These are phyloP conservation scores for Chaetomium olivaceum DNA, from an alignment of 2,329 filamentous ascomycete species.

Conservation along the genomic window DNA sequence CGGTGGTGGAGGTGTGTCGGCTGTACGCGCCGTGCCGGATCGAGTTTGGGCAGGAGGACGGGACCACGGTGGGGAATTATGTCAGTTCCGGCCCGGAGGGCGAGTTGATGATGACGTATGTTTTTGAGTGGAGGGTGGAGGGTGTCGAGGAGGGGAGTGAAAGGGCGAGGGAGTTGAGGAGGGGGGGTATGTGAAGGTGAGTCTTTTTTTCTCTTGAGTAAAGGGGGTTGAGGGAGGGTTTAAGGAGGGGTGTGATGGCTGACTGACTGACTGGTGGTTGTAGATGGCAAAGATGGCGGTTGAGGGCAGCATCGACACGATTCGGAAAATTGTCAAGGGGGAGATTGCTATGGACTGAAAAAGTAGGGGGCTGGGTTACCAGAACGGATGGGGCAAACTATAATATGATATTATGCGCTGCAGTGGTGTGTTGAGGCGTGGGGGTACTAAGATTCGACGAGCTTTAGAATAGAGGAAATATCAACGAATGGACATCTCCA, in stretches of 20 bases:
- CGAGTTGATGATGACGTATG: constrained; percentile 38
- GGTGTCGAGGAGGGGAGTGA: constrained; percentile 31
- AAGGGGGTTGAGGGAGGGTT: not conserved
- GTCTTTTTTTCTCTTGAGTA: not conserved
- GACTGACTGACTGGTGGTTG: not conserved
- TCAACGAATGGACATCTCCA: too few species aligned
- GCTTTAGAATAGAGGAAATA: not conserved
- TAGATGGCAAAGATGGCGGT: constrained; percentile 36
- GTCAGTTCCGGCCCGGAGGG: constrained; percentile 32
- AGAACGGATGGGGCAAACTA: not conserved
- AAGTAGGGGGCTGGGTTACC: not conserved
- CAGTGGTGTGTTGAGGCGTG: too few species aligned
- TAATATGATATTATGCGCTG: too few species aligned
- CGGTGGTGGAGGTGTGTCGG: constrained; percentile 37
- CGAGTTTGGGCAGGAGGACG: constrained; percentile 37
- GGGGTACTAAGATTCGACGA: not conserved
- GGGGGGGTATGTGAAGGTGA: constrained; percentile 33
- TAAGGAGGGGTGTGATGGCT: not conserved
- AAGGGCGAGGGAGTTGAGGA: constrained; percentile 27
- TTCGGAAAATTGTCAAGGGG: constrained; percentile 9
- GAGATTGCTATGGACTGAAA: constrained; percentile 2
- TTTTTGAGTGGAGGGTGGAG: constrained; percentile 37
- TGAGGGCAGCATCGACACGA: constrained; percentile 21
- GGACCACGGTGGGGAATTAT: constrained; percentile 39
- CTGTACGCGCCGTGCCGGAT: constrained; percentile 36